Conservation (phyloP, 2,329 filamentous ascomycete genomes). For the Colletotrichum sp. region DNA sequence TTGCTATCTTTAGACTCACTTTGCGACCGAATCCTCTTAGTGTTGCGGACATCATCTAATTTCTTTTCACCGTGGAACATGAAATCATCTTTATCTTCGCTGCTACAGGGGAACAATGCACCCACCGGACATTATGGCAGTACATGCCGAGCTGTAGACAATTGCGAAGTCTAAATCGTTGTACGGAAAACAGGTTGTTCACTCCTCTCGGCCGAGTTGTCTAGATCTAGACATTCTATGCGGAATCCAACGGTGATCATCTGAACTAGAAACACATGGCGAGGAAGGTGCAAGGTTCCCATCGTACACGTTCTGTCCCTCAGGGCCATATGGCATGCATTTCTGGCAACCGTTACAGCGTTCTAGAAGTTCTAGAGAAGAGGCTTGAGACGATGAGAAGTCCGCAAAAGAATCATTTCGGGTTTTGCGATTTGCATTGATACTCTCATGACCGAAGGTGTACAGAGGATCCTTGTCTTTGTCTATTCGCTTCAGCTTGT, state of each 20-base stretch:
- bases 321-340: too few relatives aligned
- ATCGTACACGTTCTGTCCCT: neutral
- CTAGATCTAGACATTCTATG: neutral
- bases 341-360: neutral
- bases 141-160: neutral
- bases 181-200: neutral
- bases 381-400: neutral
- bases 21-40: neutral
- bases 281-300: neutral
- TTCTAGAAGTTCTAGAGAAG: neutral
- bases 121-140: neutral
- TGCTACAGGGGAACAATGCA: neutral
- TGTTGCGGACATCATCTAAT: neutral
- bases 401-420: neutral
- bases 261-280: neutral
- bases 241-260: neutral
- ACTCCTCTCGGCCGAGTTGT: neutral
- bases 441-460: neutral
- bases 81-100: neutral
- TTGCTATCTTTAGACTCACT: neutral
- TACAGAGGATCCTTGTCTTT: neutral
- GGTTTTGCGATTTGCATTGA: neutral
- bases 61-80: neutral
- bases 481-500: neutral
- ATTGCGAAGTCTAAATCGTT: neutral